Conservation (phyloP, 148 eudicot genomes). For the Rhododendron kiyosumense region DNA sequence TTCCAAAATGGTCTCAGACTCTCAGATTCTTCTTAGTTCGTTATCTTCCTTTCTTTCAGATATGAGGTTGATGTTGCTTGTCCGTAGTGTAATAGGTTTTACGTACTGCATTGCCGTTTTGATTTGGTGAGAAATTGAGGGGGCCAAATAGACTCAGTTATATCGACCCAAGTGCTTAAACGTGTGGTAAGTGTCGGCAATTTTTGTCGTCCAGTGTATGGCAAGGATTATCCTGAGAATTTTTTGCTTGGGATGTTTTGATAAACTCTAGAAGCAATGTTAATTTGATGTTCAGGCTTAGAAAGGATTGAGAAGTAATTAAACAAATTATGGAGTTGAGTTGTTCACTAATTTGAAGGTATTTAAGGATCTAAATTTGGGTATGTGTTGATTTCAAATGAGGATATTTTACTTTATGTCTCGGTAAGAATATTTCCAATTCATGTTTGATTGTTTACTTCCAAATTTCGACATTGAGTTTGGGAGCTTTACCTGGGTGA, state of each 20-base stretch:
- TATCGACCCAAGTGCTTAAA: background rate
- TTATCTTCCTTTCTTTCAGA: background rate
- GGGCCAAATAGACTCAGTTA: background rate
- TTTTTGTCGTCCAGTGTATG: background rate
- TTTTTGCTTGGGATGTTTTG: background rate
- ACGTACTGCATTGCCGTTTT: background rate
- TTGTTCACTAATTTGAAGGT: background rate
- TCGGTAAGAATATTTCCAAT: background rate
- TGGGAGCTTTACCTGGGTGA: background rate
- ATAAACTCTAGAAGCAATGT: no score
- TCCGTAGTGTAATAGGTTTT: background rate
- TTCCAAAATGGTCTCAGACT: background rate
- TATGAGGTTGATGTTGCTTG: background rate
- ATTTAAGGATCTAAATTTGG: background rate
- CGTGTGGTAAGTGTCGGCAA: background rate
- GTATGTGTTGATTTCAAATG: background rate
- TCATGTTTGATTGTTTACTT: background rate
- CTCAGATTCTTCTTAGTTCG: background rate
- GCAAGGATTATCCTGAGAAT: background rate
- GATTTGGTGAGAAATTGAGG: background rate
- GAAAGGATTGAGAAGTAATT: background rate
- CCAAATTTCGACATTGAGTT: background rate
- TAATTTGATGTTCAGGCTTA: background rate
- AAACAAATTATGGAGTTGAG: background rate
- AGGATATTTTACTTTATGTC: no score